phyloP scores from a whole-genome alignment of 306 rosid genomes.

The Ormosia emarginata region DNA sequence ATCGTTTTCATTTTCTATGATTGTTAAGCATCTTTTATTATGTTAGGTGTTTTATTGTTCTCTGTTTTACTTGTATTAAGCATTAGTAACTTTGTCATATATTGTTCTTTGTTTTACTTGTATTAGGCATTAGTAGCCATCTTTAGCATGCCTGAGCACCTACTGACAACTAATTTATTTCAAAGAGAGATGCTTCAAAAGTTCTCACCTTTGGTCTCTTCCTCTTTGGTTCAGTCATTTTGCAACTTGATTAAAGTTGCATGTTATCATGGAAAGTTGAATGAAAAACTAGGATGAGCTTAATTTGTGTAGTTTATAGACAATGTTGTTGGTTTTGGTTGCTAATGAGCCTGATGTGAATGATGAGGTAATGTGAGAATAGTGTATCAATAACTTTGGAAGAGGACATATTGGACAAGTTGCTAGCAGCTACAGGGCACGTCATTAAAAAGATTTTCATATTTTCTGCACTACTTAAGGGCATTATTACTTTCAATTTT shows the following conservation, averaged over 20 bases:
- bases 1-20: no score
- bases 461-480: neutral
- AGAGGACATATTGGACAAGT: conserved; percentile 3
- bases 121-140: no score
- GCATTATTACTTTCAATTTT: neutral
- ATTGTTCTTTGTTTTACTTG: no score
- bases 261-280: conserved; percentile 10
- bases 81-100: no score
- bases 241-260: conserved; percentile 15
- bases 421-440: neutral
- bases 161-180: neutral
- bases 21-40: no score
- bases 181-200: conserved; percentile 13
- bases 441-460: neutral
- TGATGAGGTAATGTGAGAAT: conserved; percentile 11
- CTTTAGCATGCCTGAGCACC: neutral
- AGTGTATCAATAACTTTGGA: neutral
- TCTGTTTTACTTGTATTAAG: no score
- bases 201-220: conserved; percentile 22
- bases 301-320: conserved; percentile 12
- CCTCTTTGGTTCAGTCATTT: conserved; percentile 1
- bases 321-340: conserved; percentile 29
- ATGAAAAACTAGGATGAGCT: conserved; percentile 20
- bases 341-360: neutral
- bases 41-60: no score